phyloP scores from a whole-genome alignment of 441 rosid species.

The Raphanus hybrid region DNA sequence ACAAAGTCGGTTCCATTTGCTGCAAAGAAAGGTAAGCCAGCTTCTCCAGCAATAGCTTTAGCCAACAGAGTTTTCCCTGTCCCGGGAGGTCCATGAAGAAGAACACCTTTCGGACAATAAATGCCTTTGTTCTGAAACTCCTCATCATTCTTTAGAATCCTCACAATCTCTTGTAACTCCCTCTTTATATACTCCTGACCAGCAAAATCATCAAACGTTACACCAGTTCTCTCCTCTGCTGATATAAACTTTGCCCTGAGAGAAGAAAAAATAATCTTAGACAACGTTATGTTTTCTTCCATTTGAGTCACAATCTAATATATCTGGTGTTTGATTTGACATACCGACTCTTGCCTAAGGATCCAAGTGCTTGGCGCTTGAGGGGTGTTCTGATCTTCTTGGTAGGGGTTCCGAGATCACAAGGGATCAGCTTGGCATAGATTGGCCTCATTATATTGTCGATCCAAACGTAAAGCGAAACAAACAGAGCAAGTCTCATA shows the following conservation, averaged over 20 bases:
- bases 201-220: constrained; percentile 97
- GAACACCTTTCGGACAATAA: constrained; percentile 97
- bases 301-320: constrained; percentile 4
- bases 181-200: constrained; percentile 97
- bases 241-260: constrained; percentile 91
- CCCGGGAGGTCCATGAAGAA: constrained; percentile 99
- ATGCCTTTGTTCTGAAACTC: constrained; percentile 93
- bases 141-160: constrained; percentile 87
- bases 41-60: constrained; percentile 99
- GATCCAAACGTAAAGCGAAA: constrained; percentile 80
- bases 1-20: constrained; percentile 98
- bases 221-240: constrained; percentile 90
- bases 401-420: constrained; percentile 86
- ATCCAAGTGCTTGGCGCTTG: constrained; percentile 83
- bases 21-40: constrained; percentile 97
- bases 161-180: constrained; percentile 91
- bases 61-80: constrained; percentile 97
- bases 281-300: background rate
- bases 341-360: constrained; percentile 93
- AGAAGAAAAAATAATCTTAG: constrained; percentile 13
- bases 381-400: constrained; percentile 63
- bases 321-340: constrained; percentile 31
- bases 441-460: constrained; percentile 83
- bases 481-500: constrained; percentile 85
- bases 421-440: constrained; percentile 90